These are phyloP conservation scores for Thamnidium elegans DNA, from an alignment of 192 early-diverging fungal species.

Conservation along the genomic window DNA sequence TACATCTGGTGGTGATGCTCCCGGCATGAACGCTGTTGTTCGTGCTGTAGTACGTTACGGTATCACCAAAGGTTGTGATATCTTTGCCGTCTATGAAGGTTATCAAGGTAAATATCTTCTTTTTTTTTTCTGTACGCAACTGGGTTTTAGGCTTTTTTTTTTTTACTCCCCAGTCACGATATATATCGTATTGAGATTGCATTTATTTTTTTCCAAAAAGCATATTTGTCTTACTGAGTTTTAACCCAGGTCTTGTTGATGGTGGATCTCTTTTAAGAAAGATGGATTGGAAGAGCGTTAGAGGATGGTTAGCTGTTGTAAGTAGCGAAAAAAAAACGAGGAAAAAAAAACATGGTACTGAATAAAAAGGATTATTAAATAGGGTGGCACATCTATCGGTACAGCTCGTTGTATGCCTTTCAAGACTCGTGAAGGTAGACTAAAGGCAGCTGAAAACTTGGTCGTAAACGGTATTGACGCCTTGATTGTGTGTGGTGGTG, in stretches of 20 bases:
- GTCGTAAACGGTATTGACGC: slow-evolving; percentile 92
- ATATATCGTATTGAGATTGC: background rate
- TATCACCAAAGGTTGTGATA: slow-evolving; percentile 75
- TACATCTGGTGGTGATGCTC: slow-evolving; percentile 92
- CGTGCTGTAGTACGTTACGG: slow-evolving; percentile 86
- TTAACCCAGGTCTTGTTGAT: slow-evolving; percentile 75
- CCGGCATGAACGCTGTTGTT: slow-evolving; percentile 98
- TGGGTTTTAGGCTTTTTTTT: no score
- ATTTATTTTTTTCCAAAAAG: background rate
- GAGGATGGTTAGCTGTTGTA: slow-evolving; percentile 74
- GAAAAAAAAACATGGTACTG: slow-evolving; percentile 6
- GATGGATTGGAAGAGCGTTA: slow-evolving; percentile 89
- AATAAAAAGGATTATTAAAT: slow-evolving; percentile 4
- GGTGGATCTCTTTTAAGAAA: slow-evolving; percentile 84
- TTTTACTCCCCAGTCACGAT: no score
- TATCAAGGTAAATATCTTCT: slow-evolving; percentile 70
- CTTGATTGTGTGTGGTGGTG: slow-evolving; percentile 93
- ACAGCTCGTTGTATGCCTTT: slow-evolving; percentile 90
- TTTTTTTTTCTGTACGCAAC: background rate
- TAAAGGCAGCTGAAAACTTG: slow-evolving; percentile 78
- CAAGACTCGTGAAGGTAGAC: slow-evolving; percentile 80
- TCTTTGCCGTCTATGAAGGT: slow-evolving; percentile 92
- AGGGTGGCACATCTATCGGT: slow-evolving; percentile 94
- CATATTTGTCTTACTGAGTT: slow-evolving; percentile 13
- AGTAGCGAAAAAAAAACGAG: slow-evolving; percentile 23